phyloP scores from a whole-genome alignment of 2,329 filamentous ascomycete genomes.

The Ophiostoma quercus region DNA sequence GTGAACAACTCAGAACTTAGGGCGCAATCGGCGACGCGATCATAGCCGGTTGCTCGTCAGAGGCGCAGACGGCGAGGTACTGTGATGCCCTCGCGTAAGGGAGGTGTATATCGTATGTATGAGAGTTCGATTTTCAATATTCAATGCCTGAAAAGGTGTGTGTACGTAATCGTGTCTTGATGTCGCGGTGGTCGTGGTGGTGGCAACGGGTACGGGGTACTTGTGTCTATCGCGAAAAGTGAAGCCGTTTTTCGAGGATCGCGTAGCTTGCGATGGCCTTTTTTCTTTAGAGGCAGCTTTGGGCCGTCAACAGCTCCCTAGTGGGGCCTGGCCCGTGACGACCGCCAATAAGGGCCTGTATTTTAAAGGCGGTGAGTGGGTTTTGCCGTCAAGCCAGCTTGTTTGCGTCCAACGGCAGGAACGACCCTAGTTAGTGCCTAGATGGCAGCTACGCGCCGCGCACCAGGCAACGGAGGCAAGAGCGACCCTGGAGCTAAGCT shows the following conservation, averaged over 20 bases:
- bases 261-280: conserved; percentile 24
- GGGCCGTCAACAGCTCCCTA: conserved; percentile 22
- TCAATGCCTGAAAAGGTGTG: background rate
- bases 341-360: conserved; percentile 21
- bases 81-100: background rate
- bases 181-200: background rate
- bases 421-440: conserved; percentile 16
- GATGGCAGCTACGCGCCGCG: conserved; percentile 4
- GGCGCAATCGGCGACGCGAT: conserved; percentile 23
- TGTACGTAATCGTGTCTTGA: background rate
- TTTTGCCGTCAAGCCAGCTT: conserved; percentile 22
- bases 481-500: conserved; percentile 1
- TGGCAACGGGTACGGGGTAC: background rate
- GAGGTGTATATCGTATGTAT: background rate
- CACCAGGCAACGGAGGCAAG: conserved; percentile 21
- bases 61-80: background rate
- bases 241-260: conserved; percentile 20
- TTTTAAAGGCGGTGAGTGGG: conserved; percentile 23
- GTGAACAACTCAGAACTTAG: conserved; percentile 27
- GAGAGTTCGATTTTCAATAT: background rate
- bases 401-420: conserved; percentile 22
- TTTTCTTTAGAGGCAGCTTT: conserved; percentile 23
- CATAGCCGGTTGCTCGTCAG: conserved; percentile 21
- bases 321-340: conserved; percentile 18
- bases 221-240: conserved; percentile 21